Conservation (phyloP, 225 moss, liverwort and hornwort species). For the Physcomitrium patens region DNA sequence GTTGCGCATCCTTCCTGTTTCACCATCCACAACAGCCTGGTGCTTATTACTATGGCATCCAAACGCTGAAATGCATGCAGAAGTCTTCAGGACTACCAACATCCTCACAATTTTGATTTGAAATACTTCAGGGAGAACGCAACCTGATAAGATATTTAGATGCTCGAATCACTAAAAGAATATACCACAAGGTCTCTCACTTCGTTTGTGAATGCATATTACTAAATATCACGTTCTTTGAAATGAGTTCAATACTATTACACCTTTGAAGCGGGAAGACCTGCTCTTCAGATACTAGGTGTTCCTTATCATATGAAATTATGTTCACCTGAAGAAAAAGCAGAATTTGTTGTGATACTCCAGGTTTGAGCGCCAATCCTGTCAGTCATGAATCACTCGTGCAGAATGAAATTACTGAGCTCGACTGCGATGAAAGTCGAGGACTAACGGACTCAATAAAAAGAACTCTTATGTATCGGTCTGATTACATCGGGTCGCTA, state of each 20-base stretch:
- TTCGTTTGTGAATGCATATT: not conserved
- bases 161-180: not conserved
- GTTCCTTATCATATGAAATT: not conserved
- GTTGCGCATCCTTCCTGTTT: slow-evolving; percentile 46
- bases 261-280: not conserved
- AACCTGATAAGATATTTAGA: not conserved
- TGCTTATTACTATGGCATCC: not conserved
- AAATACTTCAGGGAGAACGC: slow-evolving; percentile 2
- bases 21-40: slow-evolving; percentile 23
- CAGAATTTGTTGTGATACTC: slow-evolving; percentile 53
- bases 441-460: slow-evolving; percentile 10
- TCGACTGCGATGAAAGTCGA: slow-evolving; percentile 1
- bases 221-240: not conserved
- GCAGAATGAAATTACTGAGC: slow-evolving; percentile 7
- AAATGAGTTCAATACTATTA: not conserved
- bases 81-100: not conserved
- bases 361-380: slow-evolving; percentile 67
- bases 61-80: not conserved
- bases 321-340: slow-evolving; percentile 50
- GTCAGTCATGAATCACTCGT: slow-evolving; percentile 9
- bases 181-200: not conserved
- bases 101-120: not conserved
- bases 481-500: not conserved
- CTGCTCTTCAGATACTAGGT: not conserved
- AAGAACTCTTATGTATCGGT: not conserved